A percentile compares a stretch with the other conserved stretches of the same genome.
Evolutionary conservation across 805 yeast genomes (phyloP).

Genomic region (Starmerella vaccinii): DNA sequence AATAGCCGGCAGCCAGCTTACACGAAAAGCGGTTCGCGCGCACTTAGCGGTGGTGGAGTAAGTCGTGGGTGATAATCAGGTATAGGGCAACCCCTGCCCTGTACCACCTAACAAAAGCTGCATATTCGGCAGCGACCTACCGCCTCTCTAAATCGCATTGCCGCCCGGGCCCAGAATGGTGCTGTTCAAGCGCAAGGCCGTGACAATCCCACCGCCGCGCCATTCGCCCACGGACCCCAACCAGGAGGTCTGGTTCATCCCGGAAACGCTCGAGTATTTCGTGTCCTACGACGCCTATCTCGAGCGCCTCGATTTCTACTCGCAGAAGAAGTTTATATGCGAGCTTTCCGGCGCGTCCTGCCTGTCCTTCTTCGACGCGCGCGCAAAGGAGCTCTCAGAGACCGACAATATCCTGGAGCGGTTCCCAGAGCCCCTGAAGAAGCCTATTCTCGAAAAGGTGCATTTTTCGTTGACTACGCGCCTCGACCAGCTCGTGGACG

Average conservation of each 20-base stretch:
- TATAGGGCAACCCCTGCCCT: not conserved
- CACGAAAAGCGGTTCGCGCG: too few species aligned
- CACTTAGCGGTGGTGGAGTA: too few species aligned
- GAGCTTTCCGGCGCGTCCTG: conserved; percentile 93
- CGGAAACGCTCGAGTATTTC: conserved; percentile 86
- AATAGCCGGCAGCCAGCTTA: not conserved
- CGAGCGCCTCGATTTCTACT: conserved; percentile 34
- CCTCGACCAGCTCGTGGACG: conserved; percentile 78
- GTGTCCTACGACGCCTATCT: conserved; percentile 64
- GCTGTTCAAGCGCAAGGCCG: conserved; percentile 33
- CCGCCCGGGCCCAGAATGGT: conserved; percentile 26
- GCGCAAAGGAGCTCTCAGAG: conserved; percentile 50
- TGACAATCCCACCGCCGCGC: conserved; percentile 26
- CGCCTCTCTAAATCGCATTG: not conserved
- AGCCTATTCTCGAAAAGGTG: conserved; percentile 76
- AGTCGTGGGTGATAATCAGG: too few species aligned
- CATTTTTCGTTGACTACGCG: conserved; percentile 76
- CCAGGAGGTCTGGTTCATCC: conserved; percentile 68
- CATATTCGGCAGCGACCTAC: not conserved
- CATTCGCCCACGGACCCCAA: conserved; percentile 26
- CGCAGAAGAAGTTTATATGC: conserved; percentile 69
- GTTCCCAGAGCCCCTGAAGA: conserved; percentile 86
- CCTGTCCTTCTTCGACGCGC: conserved; percentile 82
- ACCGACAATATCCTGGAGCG: conserved; percentile 54
- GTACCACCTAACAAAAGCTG: conserved; percentile 7